Evolutionary conservation across 2,329 filamentous ascomycete genomes (phyloP), one percentile per base, ranked within the genome.

Genomic region (Colletotrichum sp.): DNA sequence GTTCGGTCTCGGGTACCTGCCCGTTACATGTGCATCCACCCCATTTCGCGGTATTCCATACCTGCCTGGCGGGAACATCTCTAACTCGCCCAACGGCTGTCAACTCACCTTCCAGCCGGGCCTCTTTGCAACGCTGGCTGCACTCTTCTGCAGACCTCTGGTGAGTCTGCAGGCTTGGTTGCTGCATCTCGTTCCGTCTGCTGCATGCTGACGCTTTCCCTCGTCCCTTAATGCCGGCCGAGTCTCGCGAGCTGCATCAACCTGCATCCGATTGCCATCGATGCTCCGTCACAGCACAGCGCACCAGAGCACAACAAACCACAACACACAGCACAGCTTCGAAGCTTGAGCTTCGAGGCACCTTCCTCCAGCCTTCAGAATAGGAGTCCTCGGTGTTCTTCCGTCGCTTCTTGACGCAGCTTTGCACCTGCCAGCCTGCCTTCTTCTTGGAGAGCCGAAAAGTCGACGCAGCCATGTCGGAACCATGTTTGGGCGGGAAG

Each of bases 101-200:
- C 72, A 75, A 49, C 34, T 68, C 44, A 63, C 55, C 67, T 65
- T 66, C 60, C 26, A 69, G 64, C 71, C 28, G 71, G 18, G 55
- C 32, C 36, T 32, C 39, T 64, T 30, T 65, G 26, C 57, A 36
- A 72, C 36, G 26, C 39, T 49, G 67, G 26, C 67, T 65, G 66
- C 71, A 71, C 12, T 57, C 49, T 71, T 28, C 62, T 71, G 59
- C 67, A 69, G 15, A 55, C 16, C 72, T 59, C 44, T 74, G 49
- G 21, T 36, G 52, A 62, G 71, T 30, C 71, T 59, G 66, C 65
- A 44, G 44, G 32, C 72, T 28, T 36, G 44, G 55, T 71, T 39
- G 44, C 30, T 64, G 73, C 73, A 52, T 63, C 57, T 68, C 73
- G 69, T 75, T 34, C 69, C 63, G 72, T 66, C 55, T 26, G 24